Conservation (phyloP, 306 rosid genomes). For the Cucurbita maxima region DNA sequence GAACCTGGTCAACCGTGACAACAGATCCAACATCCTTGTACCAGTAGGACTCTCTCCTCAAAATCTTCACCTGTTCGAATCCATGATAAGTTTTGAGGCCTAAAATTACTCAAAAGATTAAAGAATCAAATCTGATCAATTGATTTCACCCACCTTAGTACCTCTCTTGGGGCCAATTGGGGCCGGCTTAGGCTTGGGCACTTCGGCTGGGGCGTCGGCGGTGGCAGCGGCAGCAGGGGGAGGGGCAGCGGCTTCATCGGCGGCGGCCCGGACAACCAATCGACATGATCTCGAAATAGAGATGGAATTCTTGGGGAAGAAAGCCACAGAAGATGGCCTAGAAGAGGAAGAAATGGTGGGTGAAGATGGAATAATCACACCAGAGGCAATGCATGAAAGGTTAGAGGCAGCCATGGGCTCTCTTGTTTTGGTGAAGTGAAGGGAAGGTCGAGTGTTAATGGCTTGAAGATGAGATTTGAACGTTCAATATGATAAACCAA, state of each 20-base stretch:
- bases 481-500: not conserved
- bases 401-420: constrained; percentile 10
- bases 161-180: constrained; percentile 20
- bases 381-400: constrained; percentile 7
- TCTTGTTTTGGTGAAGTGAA: no score
- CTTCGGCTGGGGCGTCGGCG: not conserved
- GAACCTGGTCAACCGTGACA: constrained; percentile 17
- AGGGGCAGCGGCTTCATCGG: not conserved
- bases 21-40: constrained; percentile 14
- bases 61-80: constrained; percentile 11
- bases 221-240: not conserved
- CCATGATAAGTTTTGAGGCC: not conserved
- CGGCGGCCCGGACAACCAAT: constrained; percentile 4
- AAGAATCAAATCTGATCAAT: not conserved
- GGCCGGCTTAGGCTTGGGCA: constrained; percentile 11
- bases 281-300: not conserved
- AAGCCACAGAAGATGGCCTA: not conserved
- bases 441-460: not conserved
- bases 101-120: not conserved
- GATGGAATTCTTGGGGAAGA: not conserved
- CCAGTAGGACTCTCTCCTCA: constrained; percentile 18
- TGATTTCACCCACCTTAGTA: not conserved
- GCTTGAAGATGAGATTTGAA: not conserved
- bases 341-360: not conserved
- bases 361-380: constrained; percentile 1